Evolutionary conservation across 2,329 filamentous ascomycete genomes (phyloP), one percentile per base, ranked within the genome.

Genomic region (Diplodia corticola): DNA sequence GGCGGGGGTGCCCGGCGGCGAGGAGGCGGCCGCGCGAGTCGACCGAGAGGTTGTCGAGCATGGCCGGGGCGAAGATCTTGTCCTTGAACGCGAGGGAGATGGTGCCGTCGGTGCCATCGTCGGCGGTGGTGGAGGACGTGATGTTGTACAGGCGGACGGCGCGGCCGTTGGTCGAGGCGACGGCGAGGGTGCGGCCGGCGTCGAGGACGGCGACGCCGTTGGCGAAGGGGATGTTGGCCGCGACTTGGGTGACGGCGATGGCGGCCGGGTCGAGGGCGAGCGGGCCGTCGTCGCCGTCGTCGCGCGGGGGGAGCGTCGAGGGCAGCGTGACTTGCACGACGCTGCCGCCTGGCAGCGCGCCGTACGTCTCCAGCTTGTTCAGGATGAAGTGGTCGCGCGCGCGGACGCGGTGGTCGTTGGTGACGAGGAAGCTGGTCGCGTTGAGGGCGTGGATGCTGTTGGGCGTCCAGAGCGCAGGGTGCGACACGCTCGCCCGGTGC

Each of bases 351-450:
- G 79, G 76, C 1, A 76, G 63, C 0, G 71, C 76, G 0, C 74
- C 69, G 59, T 76, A 80, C 0, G 79, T 80, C 65, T 82, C 80
- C 2, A 80, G 35, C 33, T 74, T 73, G 2, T 73, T 72, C 0
- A 80, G 67, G 1, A 76, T 6, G 0, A 69, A 70, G 0, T 72
- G 71, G 1, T 70, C 50, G 7, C 72, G 68, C 0, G 74, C 69
- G 13, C 69, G 71, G 60, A 80, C 73, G 68, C 72, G 75, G 69
- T 82, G 80, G 69, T 82, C 80, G 65, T 81, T 82, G 17, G 79
- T 80, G 15, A 81, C 70, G 60, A 77, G 73, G 1, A 81, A 63
- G 35, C 67, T 69, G 37, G 54, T 40, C 5, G 69, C 54, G 7
- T 73, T 74, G 13, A 81, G 66, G 1, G 73, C 70, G 13, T 74